Conservation (phyloP, 1,284 basidiomycete genomes). For the Pyrrhoderma lamaoense region DNA sequence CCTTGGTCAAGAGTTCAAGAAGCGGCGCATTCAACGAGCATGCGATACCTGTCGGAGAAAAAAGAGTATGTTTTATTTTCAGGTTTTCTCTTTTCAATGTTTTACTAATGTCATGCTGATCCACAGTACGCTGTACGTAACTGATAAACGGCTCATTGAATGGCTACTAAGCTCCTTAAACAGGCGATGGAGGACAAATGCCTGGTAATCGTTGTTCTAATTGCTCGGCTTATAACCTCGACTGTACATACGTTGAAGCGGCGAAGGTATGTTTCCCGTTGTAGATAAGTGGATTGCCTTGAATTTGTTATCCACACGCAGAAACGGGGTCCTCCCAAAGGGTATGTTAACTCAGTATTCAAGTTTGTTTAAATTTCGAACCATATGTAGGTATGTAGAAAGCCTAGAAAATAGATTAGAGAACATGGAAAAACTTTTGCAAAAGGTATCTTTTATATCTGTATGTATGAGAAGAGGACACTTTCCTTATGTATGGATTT, state of each 20-base stretch:
- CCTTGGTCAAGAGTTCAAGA: constrained; percentile 39
- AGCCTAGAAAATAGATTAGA: constrained; percentile 63
- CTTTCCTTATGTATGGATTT: too few species aligned
- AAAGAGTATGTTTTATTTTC: constrained; percentile 46
- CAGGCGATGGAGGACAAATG: constrained; percentile 59
- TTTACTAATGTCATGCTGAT: constrained; percentile 14
- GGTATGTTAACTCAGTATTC: constrained; percentile 39
- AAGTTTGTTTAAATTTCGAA: constrained; percentile 3
- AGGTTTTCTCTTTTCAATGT: background rate
- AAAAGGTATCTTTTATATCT: constrained; percentile 33
- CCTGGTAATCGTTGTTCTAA: constrained; percentile 68
- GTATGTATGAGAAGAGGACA: too few species aligned
- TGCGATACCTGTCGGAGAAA: constrained; percentile 72
- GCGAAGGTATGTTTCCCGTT: constrained; percentile 47
- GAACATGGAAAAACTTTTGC: constrained; percentile 63
- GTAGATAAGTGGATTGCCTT: background rate
- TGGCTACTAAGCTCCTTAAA: constrained; percentile 3
- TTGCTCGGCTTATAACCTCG: constrained; percentile 63
- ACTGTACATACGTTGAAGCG: constrained; percentile 73
- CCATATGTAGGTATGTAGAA: constrained; percentile 53
- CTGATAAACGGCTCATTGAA: background rate
- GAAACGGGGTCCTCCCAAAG: constrained; percentile 82
- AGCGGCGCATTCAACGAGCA: constrained; percentile 62
- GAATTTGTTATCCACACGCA: constrained; percentile 26
- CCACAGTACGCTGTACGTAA: constrained; percentile 36